Evolutionary conservation across 768 basidiomycete genomes (phyloP), one percentile per base, ranked within the genome.

Genomic region (Lactarius hengduanensis): DNA sequence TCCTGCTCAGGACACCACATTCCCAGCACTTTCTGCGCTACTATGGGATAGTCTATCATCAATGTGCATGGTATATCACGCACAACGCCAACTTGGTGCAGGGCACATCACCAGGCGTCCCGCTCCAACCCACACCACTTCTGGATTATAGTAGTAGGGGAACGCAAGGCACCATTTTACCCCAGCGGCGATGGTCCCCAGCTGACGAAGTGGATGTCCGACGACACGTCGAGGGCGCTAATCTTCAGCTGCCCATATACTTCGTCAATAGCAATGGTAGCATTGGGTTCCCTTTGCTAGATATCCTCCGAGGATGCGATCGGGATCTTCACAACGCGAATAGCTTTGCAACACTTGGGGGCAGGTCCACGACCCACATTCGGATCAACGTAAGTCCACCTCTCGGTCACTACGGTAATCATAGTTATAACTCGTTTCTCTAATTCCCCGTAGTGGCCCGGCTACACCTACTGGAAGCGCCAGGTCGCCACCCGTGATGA

Each of bases 171-270:
- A 59, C 62, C 2, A 36, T 67, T 2, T 53, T 67, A 11, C 66
- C 57, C 10, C 66, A 67, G 11, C 9, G 9, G 6, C 66, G 66
- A 60, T 67, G 66, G 66, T 9, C n/a, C 2, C 66, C 66, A 6
- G 26, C 34, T 3, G 53, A 67, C 16, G 58, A 59, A 7, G 62
- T 59, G 20, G 66, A 67, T 41, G 8, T 59, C 15, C 66, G 50
- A 15, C 66, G 66, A 18, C 26, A 59, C n/a, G 62, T 67, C 11
- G 7, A 18, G 40, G 13, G 5, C 9, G 58, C 66, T 41, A 3
- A 3, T 9, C 62, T 67, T 30, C 58, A 56, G 16, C 57, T 63
- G 7, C 66, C 66, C 1, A 11, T 63, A 0, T 67, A 56, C 54
- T 67, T 67, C 10, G 26, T 67, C 6, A 63, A 59, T 3, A 34